Evolutionary conservation across 164 flowering plant species (phyloP), one percentile per base, ranked within the genome.

Genomic region (Berberis thunbergii): DNA sequence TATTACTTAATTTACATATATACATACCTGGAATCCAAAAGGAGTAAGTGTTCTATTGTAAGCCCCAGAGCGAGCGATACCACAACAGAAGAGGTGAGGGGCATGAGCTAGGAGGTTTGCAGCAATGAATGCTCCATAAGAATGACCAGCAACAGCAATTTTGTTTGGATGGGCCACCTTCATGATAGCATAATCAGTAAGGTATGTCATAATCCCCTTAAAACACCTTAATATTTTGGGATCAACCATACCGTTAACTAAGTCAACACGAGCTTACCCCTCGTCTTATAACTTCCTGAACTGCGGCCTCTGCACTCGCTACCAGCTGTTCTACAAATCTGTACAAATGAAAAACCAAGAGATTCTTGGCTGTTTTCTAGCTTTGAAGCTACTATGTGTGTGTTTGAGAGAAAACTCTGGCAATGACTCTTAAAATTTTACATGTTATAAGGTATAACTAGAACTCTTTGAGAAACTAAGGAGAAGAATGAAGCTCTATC

Each of bases 111-210:
- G 73, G 67, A 94, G 96, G 68, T 94, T 94, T 65, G 98, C 96
- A 11, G 97, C 82, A 97, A 94, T 94, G 73, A 94, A 94, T 67
- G 97, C 98, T 7, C 98, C 98, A 83, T 94, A 94, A 12, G 98
- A 94, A 75, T 94, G 98, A 75, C 98, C 98, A 11, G 97, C 98
- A 70, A 94, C 76, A 69, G 98, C 97, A 76, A 94, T 91, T 82
- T 87, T 94, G 64, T 79, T 77, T 50, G 98, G 96, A 79, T 94
- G 91, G 72, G 97, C 97, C 63, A 94, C 97, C 98, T 91, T 26
- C 26, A 57, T 50, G 64, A 56, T 75, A 53, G 44, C 7, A 69
- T 46, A 63, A 58, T 55, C 39, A 65, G 26, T 55, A 64, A 50
- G 26, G 2, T 5, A 67, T 12, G 11, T 49, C 60, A 12, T 55